Evolutionary conservation across 2,329 filamentous ascomycete species (phyloP), one percentile per base, ranked within the genome.

Genomic region (Sphaerulina vaccinii): DNA sequence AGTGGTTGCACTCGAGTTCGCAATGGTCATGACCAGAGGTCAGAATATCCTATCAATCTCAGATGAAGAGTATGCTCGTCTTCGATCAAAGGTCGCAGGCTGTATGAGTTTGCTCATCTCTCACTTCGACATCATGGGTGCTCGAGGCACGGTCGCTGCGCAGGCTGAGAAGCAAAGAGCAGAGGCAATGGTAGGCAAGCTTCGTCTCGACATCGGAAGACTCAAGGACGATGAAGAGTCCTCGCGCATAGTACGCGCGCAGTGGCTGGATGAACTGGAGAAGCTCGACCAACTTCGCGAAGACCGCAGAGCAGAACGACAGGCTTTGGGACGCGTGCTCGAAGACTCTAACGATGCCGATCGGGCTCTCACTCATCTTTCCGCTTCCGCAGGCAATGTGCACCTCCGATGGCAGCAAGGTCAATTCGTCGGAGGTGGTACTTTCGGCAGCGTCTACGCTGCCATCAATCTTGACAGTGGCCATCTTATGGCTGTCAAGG

Each of bases 91-190:
- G 70, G 93, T 99, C 4, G 90, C 90, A 7, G 92, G 92, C 0
- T 99, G 93, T 70, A 99, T 99, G 93, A 91, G 90, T 16, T 80
- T 99, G 19, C 78, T 99, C 42, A 97, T 99, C 61, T 96, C 91
- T 8, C 93, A 99, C 71, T 99, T 99, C 65, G 93, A 99, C 70
- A 97, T 99, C 71, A 96, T 99, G 87, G 93, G 93, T 19, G 93
- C 93, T 21, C 84, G 92, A 64, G 96, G 91, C 5, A 96, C 86
- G 36, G 79, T 96, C 57, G 93, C 93, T 9, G 93, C 93, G 3
- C 90, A 96, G 71, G 90, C 90, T 1, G 93, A 99, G 72, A 91
- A 90, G 69, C 89, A 95, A 67, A 82, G 88, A 37, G 80, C 91
- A 59, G 92, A 96, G 63, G 86, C 88, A 22, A 76, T 90, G 54